phyloP scores from a whole-genome alignment of 2,329 filamentous ascomycete genomes.

The Aureobasidium zeae region DNA sequence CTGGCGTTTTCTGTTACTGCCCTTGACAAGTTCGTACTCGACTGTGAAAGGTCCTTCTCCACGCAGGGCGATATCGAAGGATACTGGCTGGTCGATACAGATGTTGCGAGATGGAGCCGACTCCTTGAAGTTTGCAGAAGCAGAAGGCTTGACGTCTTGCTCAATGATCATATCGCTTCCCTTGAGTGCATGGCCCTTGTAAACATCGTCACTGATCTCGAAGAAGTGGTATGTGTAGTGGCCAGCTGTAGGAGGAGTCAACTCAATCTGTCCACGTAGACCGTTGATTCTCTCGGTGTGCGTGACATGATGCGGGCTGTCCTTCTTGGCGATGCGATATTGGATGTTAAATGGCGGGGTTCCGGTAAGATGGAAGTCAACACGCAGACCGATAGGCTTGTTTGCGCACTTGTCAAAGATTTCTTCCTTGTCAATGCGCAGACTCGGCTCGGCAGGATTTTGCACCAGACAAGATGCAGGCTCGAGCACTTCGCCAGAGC shows the following conservation, averaged over 20 bases:
- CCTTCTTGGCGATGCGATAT: constrained; percentile 61
- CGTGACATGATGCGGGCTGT: constrained; percentile 37
- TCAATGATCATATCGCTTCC: constrained; percentile 58
- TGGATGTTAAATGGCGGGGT: constrained; percentile 81
- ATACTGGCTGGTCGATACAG: constrained; percentile 74
- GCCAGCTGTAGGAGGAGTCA: constrained; percentile 72
- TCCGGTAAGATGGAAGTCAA: constrained; percentile 82
- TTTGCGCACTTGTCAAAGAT: constrained; percentile 93
- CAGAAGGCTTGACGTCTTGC: constrained; percentile 88
- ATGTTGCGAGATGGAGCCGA: constrained; percentile 51
- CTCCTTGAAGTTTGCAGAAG: constrained; percentile 61
- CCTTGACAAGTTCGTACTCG: constrained; percentile 87
- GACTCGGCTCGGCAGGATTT: constrained; percentile 78
- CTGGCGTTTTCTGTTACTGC: constrained; percentile 69
- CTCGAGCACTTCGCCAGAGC: constrained; percentile 80
- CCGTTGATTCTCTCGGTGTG: constrained; percentile 53
- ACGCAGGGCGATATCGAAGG: constrained; percentile 62
- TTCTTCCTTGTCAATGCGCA: constrained; percentile 65
- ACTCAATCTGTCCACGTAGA: constrained; percentile 71
- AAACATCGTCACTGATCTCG: constrained; percentile 73
- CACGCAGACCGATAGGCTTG: constrained; percentile 79
- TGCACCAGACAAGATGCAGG: constrained; percentile 87
- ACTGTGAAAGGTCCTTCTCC: constrained; percentile 82
- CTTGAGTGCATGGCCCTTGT: constrained; percentile 55
- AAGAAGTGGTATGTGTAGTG: constrained; percentile 80